Conservation (phyloP, 225 moss, liverwort and hornwort genomes). For the Polytrichum formosum region DNA sequence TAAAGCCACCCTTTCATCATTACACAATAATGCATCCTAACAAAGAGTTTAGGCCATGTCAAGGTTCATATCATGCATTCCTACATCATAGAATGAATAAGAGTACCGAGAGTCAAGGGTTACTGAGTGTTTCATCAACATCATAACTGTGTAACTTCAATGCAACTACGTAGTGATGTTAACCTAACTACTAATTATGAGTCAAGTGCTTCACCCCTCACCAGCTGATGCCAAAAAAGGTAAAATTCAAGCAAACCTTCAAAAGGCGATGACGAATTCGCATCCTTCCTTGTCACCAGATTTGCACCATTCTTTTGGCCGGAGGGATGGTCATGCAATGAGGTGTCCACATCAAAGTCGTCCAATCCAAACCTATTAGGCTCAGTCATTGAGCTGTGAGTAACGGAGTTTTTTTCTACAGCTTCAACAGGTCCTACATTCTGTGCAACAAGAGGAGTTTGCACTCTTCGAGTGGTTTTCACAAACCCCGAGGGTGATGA, state of each 20-base stretch:
- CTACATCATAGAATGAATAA: no score
- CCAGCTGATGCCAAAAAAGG: neutral
- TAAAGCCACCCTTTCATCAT: no score
- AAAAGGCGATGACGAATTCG: constrained; percentile 4
- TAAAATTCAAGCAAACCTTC: constrained; percentile 19
- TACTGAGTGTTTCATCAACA: neutral
- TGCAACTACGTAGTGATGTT: neutral
- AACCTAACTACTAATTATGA: neutral
- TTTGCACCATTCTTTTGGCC: constrained; percentile 17
- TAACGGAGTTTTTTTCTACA: no score
- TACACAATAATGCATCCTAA: no score
- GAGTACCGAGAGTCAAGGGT: neutral
- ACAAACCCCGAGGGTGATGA: neutral
- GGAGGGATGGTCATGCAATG: constrained; percentile 15
- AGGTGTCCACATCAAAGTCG: constrained; percentile 23
- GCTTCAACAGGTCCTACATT: constrained; percentile 35
- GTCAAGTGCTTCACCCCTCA: neutral
- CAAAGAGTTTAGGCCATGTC: neutral
- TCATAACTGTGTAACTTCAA: neutral
- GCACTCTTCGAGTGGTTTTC: constrained; percentile 7
- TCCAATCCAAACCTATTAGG: constrained; percentile 19
- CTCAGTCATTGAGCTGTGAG: no score
- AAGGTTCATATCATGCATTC: neutral
- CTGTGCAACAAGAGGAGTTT: constrained; percentile 15
- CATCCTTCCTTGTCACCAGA: constrained; percentile 2